Evolutionary conservation across 108 stramenopile species (phyloP), one percentile per base, ranked within the genome.

Genomic region (Cyclotella cryptica): DNA sequence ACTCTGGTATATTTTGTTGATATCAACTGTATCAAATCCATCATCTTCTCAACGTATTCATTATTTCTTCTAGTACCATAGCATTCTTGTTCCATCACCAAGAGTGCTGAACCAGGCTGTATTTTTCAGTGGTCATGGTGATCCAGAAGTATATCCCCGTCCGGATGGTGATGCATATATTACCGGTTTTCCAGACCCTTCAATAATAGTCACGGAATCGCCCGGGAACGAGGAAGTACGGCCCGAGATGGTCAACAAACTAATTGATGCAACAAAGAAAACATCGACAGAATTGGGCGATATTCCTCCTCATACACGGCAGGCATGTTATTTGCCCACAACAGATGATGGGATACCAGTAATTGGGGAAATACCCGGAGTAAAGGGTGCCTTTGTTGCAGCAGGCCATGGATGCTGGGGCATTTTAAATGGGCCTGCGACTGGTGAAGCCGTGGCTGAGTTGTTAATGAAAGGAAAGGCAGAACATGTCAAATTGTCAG

Each of bases 361-460:
- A 35, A 89, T 97, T 54, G 94, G 93, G 11, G 54, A 62, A 29
- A 64, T 97, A 3, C 92, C 94, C 13, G 88, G 76, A 24, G 61
- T 80, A 11, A 69, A 73, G 29, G 86, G 88, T 24, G 91, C 82
- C 3, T 93, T 82, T 83, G 70, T 94, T 44, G 88, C 87, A 61
- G 67, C 89, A 24, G 96, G 94, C 14, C 94, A 95, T 74, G 92
- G 90, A 55, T 95, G 94, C 59, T 97, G 95, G 96, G 94, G 94
- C 0, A 97, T 97, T 42, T 75, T 97, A 1, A 92, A 92, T 78
- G 95, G 92, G 6, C 96, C 95, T n/a, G 86, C 86, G 44, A 87
- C 91, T 11, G 96, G 96, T 1, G 65, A 88, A 57, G 66, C 84
- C 22, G 83, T 96, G 73, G 80, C 92, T 30, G 94, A 96, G 70